Conservation (phyloP, 1,139 yeast species). For the Pneumocystis canis region DNA sequence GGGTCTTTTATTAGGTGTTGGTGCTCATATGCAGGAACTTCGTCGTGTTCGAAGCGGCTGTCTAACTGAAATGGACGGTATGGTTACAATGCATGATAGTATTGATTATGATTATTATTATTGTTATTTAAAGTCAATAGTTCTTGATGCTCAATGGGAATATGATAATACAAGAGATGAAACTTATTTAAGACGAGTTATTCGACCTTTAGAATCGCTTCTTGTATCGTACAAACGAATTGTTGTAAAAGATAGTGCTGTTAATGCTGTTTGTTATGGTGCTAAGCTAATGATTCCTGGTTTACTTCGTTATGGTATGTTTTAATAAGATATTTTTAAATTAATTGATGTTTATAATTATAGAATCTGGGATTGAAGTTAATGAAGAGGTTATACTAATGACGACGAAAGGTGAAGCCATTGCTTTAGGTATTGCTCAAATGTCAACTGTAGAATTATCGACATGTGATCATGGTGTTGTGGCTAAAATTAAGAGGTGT, state of each 20-base stretch:
- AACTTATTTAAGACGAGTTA: constrained; percentile 80
- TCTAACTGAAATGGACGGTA: constrained; percentile 69
- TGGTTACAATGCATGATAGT: constrained; percentile 83
- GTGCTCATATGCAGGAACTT: constrained; percentile 99
- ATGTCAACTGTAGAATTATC: constrained; percentile 97
- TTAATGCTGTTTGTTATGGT: constrained; percentile 96
- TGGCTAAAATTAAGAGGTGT: constrained; percentile 96
- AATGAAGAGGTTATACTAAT: constrained; percentile 95
- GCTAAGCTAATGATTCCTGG: constrained; percentile 99
- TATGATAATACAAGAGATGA: constrained; percentile 96
- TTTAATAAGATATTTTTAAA: neutral
- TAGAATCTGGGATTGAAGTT: constrained; percentile 88
- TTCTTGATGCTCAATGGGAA: constrained; percentile 93
- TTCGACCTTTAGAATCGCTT: constrained; percentile 88
- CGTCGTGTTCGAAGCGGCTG: constrained; percentile 99
- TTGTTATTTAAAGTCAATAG: constrained; percentile 20
- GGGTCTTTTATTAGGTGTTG: constrained; percentile 96
- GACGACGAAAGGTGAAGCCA: constrained; percentile 99
- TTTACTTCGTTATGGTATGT: constrained; percentile 54
- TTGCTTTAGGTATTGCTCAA: constrained; percentile 96
- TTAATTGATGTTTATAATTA: neutral
- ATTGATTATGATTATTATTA: neutral
- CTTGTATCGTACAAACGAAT: constrained; percentile 90
- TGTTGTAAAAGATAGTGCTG: constrained; percentile 96
- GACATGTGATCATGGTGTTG: constrained; percentile 95